Evolutionary conservation across 225 moss, liverwort and hornwort genomes (phyloP).

Genomic region (Polytrichum commune): DNA sequence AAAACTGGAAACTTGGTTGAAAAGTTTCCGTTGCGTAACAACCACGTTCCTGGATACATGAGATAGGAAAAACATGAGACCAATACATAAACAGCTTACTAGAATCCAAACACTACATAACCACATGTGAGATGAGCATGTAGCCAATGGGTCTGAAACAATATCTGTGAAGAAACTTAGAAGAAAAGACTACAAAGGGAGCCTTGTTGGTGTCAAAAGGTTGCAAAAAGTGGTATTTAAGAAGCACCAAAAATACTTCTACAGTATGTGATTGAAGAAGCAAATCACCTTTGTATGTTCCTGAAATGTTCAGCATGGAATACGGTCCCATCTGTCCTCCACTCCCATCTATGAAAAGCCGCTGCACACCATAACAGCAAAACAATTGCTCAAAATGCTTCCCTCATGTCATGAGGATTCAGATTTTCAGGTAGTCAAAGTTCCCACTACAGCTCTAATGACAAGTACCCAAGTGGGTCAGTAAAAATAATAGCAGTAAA

Average conservation of each 20-base stretch:
- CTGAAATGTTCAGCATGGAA: constrained; percentile 91
- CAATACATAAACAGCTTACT: neutral
- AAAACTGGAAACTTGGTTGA: constrained; percentile 77
- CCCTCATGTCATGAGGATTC: neutral
- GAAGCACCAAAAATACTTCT: neutral
- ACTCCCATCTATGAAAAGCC: constrained; percentile 67
- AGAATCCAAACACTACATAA: neutral
- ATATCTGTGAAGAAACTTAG: no score
- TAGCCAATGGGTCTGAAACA: neutral
- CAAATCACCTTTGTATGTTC: constrained; percentile 83
- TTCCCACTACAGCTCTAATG: no score
- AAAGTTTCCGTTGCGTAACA: constrained; percentile 66
- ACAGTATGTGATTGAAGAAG: neutral
- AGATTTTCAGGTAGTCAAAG: no score
- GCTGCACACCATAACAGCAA: constrained; percentile 46
- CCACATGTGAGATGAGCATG: neutral
- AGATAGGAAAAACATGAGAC: neutral
- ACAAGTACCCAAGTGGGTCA: neutral
- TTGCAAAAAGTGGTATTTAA: no score
- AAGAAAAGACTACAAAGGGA: no score
- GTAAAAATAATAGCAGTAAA: neutral
- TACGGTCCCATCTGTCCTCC: constrained; percentile 81
- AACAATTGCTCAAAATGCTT: neutral
- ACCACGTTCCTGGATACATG: constrained; percentile 65
- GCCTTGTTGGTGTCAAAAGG: no score